phyloP scores from a whole-genome alignment of 345 rosid genomes.

The Salix dunnii region DNA sequence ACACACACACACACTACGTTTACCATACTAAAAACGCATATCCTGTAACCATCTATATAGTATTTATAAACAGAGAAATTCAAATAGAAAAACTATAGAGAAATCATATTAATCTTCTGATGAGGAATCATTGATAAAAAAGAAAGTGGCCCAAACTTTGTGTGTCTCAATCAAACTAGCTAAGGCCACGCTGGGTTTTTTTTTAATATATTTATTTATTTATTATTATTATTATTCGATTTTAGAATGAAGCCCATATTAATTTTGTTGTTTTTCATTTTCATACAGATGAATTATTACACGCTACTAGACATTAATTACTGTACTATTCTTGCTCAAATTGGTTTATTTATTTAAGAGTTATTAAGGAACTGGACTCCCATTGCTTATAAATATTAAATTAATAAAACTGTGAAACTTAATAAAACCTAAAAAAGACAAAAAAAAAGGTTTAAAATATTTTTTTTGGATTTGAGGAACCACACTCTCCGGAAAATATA shows the following conservation, averaged over 20 bases:
- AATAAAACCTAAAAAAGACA: not conserved
- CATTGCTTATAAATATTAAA: not conserved
- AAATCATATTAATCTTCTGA: too few species aligned
- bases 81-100: too few species aligned
- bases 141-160: not conserved
- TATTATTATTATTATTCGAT: too few species aligned
- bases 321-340: not conserved
- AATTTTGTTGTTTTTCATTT: slow-evolving; percentile 1
- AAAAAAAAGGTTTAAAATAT: too few species aligned
- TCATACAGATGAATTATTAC: not conserved
- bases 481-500: too few species aligned
- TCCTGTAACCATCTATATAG: too few species aligned
- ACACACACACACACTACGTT: too few species aligned
- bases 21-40: too few species aligned
- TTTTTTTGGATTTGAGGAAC: too few species aligned
- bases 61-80: too few species aligned
- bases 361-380: too few species aligned
- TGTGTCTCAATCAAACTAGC: not conserved
- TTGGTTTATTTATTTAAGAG: not conserved
- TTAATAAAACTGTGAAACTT: not conserved
- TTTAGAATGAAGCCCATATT: not conserved
- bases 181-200: not conserved
- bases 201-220: too few species aligned
- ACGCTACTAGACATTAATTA: not conserved
- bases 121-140: not conserved